Base-by-base conservation (phyloP, 805 yeast species). In the Barnettozyma wickerhamii region DNA sequence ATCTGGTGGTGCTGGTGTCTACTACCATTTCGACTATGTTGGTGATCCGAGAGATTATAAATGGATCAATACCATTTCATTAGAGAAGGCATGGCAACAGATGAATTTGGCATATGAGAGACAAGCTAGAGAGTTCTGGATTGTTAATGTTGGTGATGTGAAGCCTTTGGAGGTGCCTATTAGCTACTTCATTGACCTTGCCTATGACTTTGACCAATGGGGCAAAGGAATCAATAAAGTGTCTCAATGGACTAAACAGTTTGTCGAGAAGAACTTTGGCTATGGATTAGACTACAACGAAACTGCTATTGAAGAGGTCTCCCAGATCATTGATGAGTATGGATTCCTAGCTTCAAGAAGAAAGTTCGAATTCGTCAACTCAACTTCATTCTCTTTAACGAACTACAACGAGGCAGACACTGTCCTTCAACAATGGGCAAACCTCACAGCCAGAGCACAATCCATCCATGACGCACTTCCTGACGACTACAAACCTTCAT, bases 51-150 rank as follows among this genome's bases (percentile, higher is more conserved):
- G 47, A 18, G 33, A 40, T 33, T 43, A 40, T 37, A 43, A 43
- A 19, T 43, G 47, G 47, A 43, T 43, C 34, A 43, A 43, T 27
- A 43, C 47, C 10, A 30, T 33, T 6, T 40, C 44, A 4, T 19
- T 43, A 36, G 47, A 43, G 27, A 43, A 43, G 38, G 40, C 47
- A 2, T 43, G 47, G 47, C 35, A 43, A 15, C 47, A 43, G 37
- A 43, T 43, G 47, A 39, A 40, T 19, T 19, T 43, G 43, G 47
- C 47, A 7, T 40, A 40, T 20, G 31, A 40, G 20, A 35, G 40
- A 19, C 37, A 43, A n/a, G 47, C 47, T 19, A 37, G 29, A 24
- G 18, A 43, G 30, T 35, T 43, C 31, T 43, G 47, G 47, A 37
- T 43, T 14, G 47, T 43, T 10, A 43, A 43, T 20, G 43, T 43